Evolutionary conservation across 2,329 filamentous ascomycete species (phyloP), one percentile per base, ranked within the genome.

Genomic region (Pestalotiopsis sp.): DNA sequence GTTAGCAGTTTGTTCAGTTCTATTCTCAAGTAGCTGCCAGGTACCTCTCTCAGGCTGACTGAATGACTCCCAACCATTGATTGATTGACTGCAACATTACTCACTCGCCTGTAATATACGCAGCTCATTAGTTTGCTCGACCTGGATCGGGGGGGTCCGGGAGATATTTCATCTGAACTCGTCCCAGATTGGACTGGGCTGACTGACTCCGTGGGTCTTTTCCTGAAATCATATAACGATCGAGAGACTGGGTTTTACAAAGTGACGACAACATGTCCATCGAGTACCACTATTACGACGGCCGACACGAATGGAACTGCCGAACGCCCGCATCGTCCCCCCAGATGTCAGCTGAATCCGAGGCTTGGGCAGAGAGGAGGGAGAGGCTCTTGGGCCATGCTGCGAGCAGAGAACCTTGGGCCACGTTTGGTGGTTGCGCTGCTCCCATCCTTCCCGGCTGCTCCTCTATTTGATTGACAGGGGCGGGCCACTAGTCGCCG

Each of bases 91-190:
- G 45, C 45, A 52, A 52, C 45, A n/a, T 52, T 52, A 52, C 17
- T 52, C 20, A n/a, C 45, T 17, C 45, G 17, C 9, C 41, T 52
- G 20, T 52, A 52, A 52, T 52, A 36, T 36, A 36, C 31, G 31
- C 31, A 36, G 31, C 31, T 36, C 31, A 36, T 36, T 36, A 52
- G 20, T 52, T 17, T 52, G 20, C 45, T 7, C 11, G 14, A 20
- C 45, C 45, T 52, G 45, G 45, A 52, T 52, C 45, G 45, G 45
- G 45, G 41, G 57, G 57, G 7, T 11, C 23, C 23, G 25, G 57
- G 57, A 59, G 57, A 36, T 59, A 23, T 38, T 63, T 63, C 61
- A 63, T 63, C 61, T 39, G 61, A 63, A 63, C 61, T 63, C 57
- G 23, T 59, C n/a, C 6, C 6, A 27, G 23, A 13, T 14, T 58